Percentiles rank a stretch among this genome's conserved stretches.
Evolutionary conservation across 805 yeast species (phyloP).

Genomic region (Saccharomycopsis fibuligera): DNA sequence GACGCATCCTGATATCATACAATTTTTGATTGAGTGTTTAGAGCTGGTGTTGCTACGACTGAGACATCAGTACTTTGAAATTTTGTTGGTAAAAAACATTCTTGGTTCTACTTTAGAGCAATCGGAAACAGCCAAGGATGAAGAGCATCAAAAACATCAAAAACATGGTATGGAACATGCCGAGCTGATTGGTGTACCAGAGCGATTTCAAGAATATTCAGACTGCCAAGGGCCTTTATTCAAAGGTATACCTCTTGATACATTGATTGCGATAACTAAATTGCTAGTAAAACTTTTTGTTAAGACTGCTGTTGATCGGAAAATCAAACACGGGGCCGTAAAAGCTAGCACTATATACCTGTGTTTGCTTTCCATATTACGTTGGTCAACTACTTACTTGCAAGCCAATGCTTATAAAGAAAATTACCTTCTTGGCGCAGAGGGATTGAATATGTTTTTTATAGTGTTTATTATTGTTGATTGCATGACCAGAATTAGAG

Average conservation of each 20-base stretch:
- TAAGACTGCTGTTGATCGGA: background rate
- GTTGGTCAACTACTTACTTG: background rate
- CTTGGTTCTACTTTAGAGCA: no score
- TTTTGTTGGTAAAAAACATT: slow-evolving; percentile 4
- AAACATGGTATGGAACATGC: background rate
- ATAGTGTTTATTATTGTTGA: slow-evolving; percentile 13
- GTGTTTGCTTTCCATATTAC: background rate
- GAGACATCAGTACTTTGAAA: slow-evolving; percentile 6
- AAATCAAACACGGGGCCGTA: slow-evolving; percentile 3
- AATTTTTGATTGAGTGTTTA: slow-evolving; percentile 4
- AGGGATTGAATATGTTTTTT: background rate
- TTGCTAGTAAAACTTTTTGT: slow-evolving; percentile 2
- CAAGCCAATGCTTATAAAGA: background rate
- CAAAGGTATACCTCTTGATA: background rate
- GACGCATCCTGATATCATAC: slow-evolving; percentile 3
- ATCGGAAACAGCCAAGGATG: no score
- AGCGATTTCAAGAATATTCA: no score
- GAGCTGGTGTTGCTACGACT: background rate
- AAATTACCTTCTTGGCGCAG: background rate
- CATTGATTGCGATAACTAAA: slow-evolving; percentile 1
- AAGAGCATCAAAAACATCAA: background rate
- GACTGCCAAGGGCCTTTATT: background rate
- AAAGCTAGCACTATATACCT: slow-evolving; percentile 5
- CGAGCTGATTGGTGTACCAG: no score
- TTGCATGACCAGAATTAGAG: slow-evolving; percentile 16